These are phyloP conservation scores for Solanum hybrid DNA, from an alignment of 305 asterid genomes.

Conservation along the genomic window DNA sequence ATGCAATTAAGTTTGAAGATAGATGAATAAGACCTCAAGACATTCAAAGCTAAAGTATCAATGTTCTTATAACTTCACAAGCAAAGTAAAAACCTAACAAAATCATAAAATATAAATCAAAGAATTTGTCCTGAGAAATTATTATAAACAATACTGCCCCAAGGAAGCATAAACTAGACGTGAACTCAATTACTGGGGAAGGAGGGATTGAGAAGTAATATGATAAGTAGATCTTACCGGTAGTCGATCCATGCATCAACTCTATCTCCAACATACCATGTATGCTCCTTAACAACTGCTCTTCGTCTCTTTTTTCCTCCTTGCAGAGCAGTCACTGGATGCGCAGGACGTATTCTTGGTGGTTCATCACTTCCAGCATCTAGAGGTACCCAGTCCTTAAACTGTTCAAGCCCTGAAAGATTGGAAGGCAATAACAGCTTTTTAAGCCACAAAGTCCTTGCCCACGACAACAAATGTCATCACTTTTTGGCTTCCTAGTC, in stretches of 20 bases:
- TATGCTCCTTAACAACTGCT: constrained; percentile 53
- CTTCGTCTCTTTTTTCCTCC: constrained; percentile 82
- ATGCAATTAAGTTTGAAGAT: not conserved
- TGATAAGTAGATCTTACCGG: constrained; percentile 34
- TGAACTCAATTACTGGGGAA: not conserved
- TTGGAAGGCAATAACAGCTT: not conserved
- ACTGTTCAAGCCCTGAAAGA: constrained; percentile 40
- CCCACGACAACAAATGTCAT: not conserved
- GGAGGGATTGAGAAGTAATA: not conserved
- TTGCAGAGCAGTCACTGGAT: constrained; percentile 47
- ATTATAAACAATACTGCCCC: not conserved
- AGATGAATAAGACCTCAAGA: not conserved
- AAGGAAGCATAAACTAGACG: not conserved
- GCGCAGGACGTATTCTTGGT: constrained; percentile 63
- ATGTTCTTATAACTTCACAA: not conserved
- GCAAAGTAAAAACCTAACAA: not conserved
- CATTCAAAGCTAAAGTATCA: not conserved
- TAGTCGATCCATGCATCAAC: constrained; percentile 76
- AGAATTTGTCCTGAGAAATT: not conserved
- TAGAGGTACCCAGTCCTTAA: constrained; percentile 82
- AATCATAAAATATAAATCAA: not conserved
- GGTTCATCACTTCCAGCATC: constrained; percentile 44
- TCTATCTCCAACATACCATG: constrained; percentile 83
- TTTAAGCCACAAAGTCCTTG: not conserved
- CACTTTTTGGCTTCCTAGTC: not conserved